Evolutionary conservation across 2,329 filamentous ascomycete species (phyloP).

Genomic region (Zopfia rhizophila): DNA sequence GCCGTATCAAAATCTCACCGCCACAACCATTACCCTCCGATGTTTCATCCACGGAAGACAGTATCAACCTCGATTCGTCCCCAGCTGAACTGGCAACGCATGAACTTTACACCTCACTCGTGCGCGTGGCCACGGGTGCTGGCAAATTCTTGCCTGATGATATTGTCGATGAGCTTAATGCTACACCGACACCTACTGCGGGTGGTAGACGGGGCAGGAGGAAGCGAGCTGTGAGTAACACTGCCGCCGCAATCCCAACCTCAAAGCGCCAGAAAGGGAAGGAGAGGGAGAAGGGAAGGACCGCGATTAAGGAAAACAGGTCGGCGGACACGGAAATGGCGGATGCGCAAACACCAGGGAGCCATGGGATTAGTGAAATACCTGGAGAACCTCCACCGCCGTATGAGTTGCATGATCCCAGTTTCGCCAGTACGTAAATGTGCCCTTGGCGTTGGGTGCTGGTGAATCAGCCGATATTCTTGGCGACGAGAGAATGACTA

Average conservation of each 20-base stretch:
- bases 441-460: too few species aligned
- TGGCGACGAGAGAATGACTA: too few species aligned
- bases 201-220: conserved; percentile 28
- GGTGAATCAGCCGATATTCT: too few species aligned
- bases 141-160: conserved; percentile 42
- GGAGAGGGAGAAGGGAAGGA: conserved; percentile 31
- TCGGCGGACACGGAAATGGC: too few species aligned
- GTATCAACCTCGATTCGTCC: conserved; percentile 35
- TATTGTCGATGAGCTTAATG: conserved; percentile 19
- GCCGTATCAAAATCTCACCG: conserved; percentile 53
- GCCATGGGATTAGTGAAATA: too few species aligned
- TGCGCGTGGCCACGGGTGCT: conserved; percentile 45
- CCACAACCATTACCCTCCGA: conserved; percentile 38
- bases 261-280: conserved; percentile 38
- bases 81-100: conserved; percentile 44
- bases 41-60: conserved; percentile 36
- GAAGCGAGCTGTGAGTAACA: conserved; percentile 42
- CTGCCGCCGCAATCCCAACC: conserved; percentile 27
- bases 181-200: conserved; percentile 37
- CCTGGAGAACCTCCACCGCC: too few species aligned
- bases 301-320: conserved; percentile 22
- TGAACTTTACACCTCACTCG: conserved; percentile 42
- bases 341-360: too few species aligned
- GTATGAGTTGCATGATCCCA: too few species aligned
- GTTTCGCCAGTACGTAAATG: too few species aligned